phyloP scores from a whole-genome alignment of 306 rosid species.

The Oemleria cerasiformis region DNA sequence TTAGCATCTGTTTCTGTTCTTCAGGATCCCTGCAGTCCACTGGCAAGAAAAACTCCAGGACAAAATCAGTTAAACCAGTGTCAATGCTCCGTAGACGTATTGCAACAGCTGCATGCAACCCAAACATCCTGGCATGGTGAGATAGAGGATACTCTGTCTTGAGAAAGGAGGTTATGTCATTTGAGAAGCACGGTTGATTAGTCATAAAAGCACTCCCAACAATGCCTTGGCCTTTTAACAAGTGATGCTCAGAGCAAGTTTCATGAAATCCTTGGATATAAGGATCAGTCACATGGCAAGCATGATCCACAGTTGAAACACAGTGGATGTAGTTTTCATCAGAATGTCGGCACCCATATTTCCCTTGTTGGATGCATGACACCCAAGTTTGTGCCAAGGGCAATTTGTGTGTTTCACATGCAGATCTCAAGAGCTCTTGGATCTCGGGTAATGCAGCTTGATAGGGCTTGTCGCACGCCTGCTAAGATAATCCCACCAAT shows the following conservation, averaged over 20 bases:
- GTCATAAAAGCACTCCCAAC: slow-evolving; percentile 81
- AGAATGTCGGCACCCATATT: slow-evolving; percentile 78
- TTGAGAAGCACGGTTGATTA: slow-evolving; percentile 78
- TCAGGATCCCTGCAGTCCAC: slow-evolving; percentile 57
- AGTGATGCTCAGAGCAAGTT: slow-evolving; percentile 97
- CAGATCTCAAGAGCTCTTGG: slow-evolving; percentile 61
- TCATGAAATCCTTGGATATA: slow-evolving; percentile 58
- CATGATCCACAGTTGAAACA: slow-evolving; percentile 85
- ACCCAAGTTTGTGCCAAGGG: slow-evolving; percentile 97
- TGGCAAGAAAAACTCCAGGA: slow-evolving; percentile 96
- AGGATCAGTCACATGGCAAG: slow-evolving; percentile 73
- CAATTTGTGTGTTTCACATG: slow-evolving; percentile 76
- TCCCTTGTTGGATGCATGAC: slow-evolving; percentile 71
- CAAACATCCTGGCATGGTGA: slow-evolving; percentile 78
- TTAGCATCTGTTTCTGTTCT: slow-evolving; percentile 76
- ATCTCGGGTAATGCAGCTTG: slow-evolving; percentile 75
- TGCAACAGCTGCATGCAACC: slow-evolving; percentile 81
- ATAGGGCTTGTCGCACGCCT: slow-evolving; percentile 51
- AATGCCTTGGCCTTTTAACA: slow-evolving; percentile 90
- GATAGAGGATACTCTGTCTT: slow-evolving; percentile 84
- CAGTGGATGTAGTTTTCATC: slow-evolving; percentile 65
- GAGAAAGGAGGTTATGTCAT: slow-evolving; percentile 58
- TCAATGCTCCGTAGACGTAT: slow-evolving; percentile 80
- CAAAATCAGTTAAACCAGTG: slow-evolving; percentile 59
- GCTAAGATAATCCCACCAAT: slow-evolving; percentile 31